Evolutionary conservation across 1,139 yeast genomes (phyloP).

Genomic region (Debaryomyces subglobosus): DNA sequence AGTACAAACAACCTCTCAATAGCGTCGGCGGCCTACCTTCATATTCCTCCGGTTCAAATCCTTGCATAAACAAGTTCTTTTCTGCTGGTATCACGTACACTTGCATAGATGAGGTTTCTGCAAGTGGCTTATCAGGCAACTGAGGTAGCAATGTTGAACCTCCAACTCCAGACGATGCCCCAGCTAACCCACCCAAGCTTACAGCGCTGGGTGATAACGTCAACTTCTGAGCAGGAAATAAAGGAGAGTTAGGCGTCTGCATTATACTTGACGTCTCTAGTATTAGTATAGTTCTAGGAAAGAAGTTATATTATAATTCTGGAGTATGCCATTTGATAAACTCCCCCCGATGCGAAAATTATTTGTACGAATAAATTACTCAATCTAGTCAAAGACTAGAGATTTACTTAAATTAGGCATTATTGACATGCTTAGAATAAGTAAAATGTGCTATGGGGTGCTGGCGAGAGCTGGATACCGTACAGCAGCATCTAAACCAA

Average conservation of each 20-base stretch:
- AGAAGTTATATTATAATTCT: background rate
- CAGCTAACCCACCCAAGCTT: conserved; percentile 5
- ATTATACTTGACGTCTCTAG: conserved; percentile 1
- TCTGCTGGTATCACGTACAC: conserved; percentile 72
- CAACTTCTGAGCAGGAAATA: conserved; percentile 37
- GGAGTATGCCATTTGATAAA: background rate
- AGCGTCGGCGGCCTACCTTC: conserved; percentile 77
- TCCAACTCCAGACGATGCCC: conserved; percentile 10
- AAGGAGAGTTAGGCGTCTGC: conserved; percentile 29
- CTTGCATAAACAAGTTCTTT: conserved; percentile 77
- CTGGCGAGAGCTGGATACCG: conserved; percentile 9
- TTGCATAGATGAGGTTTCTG: conserved; percentile 51
- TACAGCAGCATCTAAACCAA: conserved; percentile 7
- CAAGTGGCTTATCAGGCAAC: conserved; percentile 52
- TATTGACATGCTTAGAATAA: background rate
- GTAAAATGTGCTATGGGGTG: background rate
- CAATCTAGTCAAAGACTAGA: background rate
- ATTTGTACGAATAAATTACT: background rate
- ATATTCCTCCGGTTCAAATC: conserved; percentile 70
- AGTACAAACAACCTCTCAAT: conserved; percentile 76
- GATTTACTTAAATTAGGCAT: background rate
- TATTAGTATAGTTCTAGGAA: background rate
- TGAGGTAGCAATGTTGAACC: conserved; percentile 33
- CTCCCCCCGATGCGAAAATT: background rate
- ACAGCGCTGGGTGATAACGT: conserved; percentile 16